A percentile compares a stretch with the other conserved stretches of the same genome.
Evolutionary conservation across 495 filamentous ascomycete genomes (phyloP).

Genomic region (Alectoria sarmentosa): DNA sequence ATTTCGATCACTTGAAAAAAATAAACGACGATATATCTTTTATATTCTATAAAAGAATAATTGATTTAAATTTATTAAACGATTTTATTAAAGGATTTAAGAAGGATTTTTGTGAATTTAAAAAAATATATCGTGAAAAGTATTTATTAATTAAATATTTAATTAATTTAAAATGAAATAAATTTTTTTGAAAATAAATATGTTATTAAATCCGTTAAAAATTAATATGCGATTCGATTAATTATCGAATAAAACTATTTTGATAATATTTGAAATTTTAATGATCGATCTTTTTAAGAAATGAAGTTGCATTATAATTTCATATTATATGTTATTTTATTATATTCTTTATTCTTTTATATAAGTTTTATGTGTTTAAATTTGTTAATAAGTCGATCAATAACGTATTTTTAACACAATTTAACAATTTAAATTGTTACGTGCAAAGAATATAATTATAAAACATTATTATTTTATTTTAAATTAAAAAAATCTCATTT

Average conservation of each 20-base stretch:
- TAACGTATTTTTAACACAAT: no score
- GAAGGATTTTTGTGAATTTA: neutral
- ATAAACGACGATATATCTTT: neutral
- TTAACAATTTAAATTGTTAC: no score
- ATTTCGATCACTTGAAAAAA: neutral
- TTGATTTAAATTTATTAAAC: neutral
- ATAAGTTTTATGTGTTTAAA: no score
- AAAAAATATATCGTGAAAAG: neutral
- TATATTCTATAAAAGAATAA: neutral
- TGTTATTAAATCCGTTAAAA: neutral
- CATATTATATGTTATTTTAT: no score
- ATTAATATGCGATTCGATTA: neutral
- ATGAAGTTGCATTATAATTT: no score
- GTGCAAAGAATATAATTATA: no score
- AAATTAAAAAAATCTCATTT: no score
- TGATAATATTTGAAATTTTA: no score
- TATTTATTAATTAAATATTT: neutral
- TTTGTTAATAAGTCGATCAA: no score
- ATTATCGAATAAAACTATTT: neutral
- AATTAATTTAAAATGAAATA: neutral
- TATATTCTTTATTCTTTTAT: no score
- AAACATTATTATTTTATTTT: no score
- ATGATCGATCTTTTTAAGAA: no score
- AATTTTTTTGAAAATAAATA: neutral
- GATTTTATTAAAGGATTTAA: neutral